Conservation (phyloP, 2,329 filamentous ascomycete genomes). For the Trichoderma citrinoviride region DNA sequence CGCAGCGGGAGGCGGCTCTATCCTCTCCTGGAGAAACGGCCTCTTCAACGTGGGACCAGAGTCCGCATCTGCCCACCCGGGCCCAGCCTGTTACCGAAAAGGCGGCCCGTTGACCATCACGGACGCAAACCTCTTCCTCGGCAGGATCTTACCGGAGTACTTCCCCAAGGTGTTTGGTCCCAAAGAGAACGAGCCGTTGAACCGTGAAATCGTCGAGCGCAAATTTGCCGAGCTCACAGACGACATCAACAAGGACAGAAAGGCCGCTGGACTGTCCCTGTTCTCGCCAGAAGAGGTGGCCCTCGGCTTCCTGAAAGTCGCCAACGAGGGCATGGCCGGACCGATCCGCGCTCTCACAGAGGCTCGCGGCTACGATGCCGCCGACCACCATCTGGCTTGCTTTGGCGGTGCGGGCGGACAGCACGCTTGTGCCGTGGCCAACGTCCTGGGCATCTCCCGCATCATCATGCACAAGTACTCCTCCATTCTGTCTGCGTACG, state of each 20-base stretch:
- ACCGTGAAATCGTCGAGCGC: conserved; percentile 39
- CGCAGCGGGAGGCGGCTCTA: conserved; percentile 70
- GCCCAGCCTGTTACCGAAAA: conserved; percentile 71
- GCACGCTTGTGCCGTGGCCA: conserved; percentile 44
- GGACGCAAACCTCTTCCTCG: conserved; percentile 68
- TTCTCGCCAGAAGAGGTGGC: conserved; percentile 39
- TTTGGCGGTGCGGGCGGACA: conserved; percentile 44
- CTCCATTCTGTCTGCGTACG: conserved; percentile 46
- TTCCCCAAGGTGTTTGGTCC: conserved; percentile 60
- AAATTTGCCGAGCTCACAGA: conserved; percentile 43
- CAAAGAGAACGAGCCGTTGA: conserved; percentile 34
- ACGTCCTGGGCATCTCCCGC: conserved; percentile 42
- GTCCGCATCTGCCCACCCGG: conserved; percentile 67
- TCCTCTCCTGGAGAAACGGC: conserved; percentile 68
- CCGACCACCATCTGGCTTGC: conserved; percentile 37
- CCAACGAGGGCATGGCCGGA: conserved; percentile 37
- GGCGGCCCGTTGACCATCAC: conserved; percentile 69
- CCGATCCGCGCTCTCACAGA: conserved; percentile 39
- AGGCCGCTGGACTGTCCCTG: conserved; percentile 27
- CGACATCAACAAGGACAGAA: conserved; percentile 40
- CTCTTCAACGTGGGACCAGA: conserved; percentile 72
- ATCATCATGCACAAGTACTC: conserved; percentile 47
- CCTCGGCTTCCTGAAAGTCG: conserved; percentile 38
- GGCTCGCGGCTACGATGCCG: conserved; percentile 37
- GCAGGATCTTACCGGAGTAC: conserved; percentile 58